These are phyloP conservation scores for Hanseniaspora lachancei DNA, from an alignment of 805 yeast species.

Conservation along the genomic window DNA sequence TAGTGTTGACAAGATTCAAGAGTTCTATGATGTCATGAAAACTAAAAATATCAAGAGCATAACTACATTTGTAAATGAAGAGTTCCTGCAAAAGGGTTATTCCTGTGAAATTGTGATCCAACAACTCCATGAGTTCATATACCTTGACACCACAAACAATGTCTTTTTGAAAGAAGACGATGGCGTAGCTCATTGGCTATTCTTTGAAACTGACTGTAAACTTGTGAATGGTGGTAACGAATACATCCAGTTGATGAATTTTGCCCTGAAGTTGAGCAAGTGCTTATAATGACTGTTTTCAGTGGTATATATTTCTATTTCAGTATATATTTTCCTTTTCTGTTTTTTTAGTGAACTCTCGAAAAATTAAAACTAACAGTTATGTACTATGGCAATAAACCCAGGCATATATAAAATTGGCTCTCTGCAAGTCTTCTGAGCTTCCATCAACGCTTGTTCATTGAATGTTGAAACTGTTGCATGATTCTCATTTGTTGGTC, in stretches of 20 bases:
- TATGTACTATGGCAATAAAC: neutral
- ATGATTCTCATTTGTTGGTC: conserved; percentile 13
- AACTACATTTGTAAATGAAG: conserved; percentile 32
- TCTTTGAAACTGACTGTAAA: conserved; percentile 64
- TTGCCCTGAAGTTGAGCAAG: conserved; percentile 36
- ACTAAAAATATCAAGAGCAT: conserved; percentile 27
- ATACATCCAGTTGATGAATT: conserved; percentile 62
- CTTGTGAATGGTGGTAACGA: conserved; percentile 82
- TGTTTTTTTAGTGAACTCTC: too few species aligned
- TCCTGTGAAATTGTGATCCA: conserved; percentile 58
- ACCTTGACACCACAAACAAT: conserved; percentile 20
- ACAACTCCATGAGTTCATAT: conserved; percentile 52
- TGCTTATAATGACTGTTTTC: neutral
- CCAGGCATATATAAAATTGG: neutral
- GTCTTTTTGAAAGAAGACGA: conserved; percentile 37
- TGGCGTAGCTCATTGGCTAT: conserved; percentile 44
- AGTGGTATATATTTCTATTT: too few species aligned
- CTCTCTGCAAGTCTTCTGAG: neutral
- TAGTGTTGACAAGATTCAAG: conserved; percentile 35
- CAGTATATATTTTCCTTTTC: too few species aligned
- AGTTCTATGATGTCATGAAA: conserved; percentile 31
- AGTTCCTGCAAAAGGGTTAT: conserved; percentile 57
- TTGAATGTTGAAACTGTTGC: conserved; percentile 14
- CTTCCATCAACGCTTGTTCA: neutral
- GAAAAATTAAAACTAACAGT: too few species aligned